Evolutionary conservation across 768 basidiomycete species (phyloP).

Genomic region (Rhodotorula paludigena): DNA sequence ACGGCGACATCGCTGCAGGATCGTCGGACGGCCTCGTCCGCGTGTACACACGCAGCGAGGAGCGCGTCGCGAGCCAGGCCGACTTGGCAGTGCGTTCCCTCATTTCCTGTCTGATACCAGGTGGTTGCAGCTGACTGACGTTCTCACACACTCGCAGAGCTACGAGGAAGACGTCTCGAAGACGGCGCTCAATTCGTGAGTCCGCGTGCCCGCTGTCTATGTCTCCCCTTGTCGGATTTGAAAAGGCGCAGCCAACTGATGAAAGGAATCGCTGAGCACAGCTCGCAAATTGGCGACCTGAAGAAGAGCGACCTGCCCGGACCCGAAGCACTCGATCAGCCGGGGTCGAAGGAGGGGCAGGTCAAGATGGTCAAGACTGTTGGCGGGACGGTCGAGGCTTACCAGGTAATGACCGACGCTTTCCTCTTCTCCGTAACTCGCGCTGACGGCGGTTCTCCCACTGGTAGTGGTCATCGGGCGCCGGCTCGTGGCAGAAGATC

Average conservation of each 20-base stretch:
- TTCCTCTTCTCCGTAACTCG: background rate
- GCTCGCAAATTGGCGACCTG: constrained; percentile 82
- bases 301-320: constrained; percentile 87
- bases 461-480: constrained; percentile 70
- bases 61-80: constrained; percentile 19
- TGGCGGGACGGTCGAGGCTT: constrained; percentile 74
- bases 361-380: constrained; percentile 79
- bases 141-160: constrained; percentile 10
- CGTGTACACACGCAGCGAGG: constrained; percentile 60
- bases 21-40: constrained; percentile 81
- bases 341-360: constrained; percentile 92
- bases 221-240: too few relatives aligned
- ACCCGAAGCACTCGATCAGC: constrained; percentile 65
- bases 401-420: constrained; percentile 59
- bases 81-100: constrained; percentile 15
- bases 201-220: constrained; percentile 1
- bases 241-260: background rate
- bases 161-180: constrained; percentile 72
- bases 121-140: too few relatives aligned
- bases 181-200: constrained; percentile 66
- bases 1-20: constrained; percentile 87
- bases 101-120: background rate
- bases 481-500: constrained; percentile 75
- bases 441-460: constrained; percentile 16
- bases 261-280: constrained; percentile 6